These are phyloP conservation scores for Triticum dicoccoides DNA, from an alignment of 176 grass and related monocot species.

Conservation along the genomic window DNA sequence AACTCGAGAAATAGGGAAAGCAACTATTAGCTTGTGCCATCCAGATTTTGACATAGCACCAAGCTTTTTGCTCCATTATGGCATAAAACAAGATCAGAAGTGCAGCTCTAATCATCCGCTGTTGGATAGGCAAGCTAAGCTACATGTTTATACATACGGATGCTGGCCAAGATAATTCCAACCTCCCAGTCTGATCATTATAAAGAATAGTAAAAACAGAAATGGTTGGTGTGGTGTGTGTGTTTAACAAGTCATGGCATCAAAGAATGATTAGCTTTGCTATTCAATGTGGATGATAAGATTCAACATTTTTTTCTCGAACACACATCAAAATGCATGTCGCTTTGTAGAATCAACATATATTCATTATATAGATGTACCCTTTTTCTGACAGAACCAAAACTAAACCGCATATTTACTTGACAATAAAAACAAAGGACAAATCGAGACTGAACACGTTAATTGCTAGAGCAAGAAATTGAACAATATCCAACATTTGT, in stretches of 20 bases:
- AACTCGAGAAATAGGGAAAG: neutral
- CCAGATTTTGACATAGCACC: neutral
- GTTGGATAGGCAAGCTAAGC: conserved; percentile 1
- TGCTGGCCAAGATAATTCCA: neutral
- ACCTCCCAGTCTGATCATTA: neutral
- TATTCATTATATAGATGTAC: neutral
- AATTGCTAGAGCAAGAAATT: neutral
- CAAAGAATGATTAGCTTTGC: conserved; percentile 4
- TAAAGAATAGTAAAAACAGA: conserved; percentile 7
- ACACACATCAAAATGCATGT: neutral
- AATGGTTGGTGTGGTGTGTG: neutral
- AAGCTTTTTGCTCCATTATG: neutral
- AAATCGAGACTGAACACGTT: neutral
- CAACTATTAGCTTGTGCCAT: neutral
- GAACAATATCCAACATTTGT: no score
- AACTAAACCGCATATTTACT: conserved; percentile 4
- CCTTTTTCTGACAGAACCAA: neutral
- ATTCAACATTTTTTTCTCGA: conserved; percentile 2
- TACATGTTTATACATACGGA: neutral
- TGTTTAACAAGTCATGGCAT: conserved; percentile 1
- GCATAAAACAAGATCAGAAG: conserved; percentile 19
- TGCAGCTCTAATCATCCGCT: conserved; percentile 1
- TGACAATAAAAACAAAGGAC: conserved; percentile 13
- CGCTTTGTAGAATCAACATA: neutral
- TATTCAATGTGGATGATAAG: neutral